A percentile compares a stretch with the other conserved stretches of the same genome.
phyloP scores from a whole-genome alignment of 2,329 filamentous ascomycete species.

The Cercospora sesami region DNA sequence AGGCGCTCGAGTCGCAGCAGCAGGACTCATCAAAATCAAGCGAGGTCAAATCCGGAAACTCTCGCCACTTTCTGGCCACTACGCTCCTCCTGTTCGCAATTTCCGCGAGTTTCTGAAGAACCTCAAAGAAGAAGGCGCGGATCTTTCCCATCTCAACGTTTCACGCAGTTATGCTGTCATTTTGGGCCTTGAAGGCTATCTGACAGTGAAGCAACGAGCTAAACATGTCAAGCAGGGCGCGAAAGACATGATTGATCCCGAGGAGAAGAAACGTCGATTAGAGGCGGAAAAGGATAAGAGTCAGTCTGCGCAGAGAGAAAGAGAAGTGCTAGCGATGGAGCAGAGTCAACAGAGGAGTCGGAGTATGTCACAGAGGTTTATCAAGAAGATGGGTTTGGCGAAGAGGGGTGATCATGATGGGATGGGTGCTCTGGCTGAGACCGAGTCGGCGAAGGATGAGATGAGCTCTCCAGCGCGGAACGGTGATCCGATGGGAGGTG shows the following conservation, averaged over 20 bases:
- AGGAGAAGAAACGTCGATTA: conserved; percentile 52
- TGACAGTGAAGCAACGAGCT: conserved; percentile 65
- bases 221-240: conserved; percentile 57
- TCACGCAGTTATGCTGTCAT: conserved; percentile 80
- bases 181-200: conserved; percentile 77
- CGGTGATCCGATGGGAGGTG: not conserved
- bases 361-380: conserved; percentile 39
- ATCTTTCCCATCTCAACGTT: conserved; percentile 76
- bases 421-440: not conserved
- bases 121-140: conserved; percentile 70
- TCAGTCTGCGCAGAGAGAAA: conserved; percentile 61
- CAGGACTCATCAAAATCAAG: conserved; percentile 82
- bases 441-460: not conserved
- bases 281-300: conserved; percentile 59
- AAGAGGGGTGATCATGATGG: conserved; percentile 10
- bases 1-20: conserved; percentile 76
- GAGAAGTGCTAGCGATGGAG: conserved; percentile 50
- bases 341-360: conserved; percentile 43
- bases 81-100: conserved; percentile 78
- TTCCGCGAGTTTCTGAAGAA: conserved; percentile 78
- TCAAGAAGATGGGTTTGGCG: conserved; percentile 28
- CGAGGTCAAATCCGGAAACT: conserved; percentile 73
- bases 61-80: conserved; percentile 72
- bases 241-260: conserved; percentile 62
- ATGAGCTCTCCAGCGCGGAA: not conserved